Evolutionary conservation across 805 yeast species (phyloP), one percentile per base, ranked within the genome.

Genomic region (Ogataea methylovora): DNA sequence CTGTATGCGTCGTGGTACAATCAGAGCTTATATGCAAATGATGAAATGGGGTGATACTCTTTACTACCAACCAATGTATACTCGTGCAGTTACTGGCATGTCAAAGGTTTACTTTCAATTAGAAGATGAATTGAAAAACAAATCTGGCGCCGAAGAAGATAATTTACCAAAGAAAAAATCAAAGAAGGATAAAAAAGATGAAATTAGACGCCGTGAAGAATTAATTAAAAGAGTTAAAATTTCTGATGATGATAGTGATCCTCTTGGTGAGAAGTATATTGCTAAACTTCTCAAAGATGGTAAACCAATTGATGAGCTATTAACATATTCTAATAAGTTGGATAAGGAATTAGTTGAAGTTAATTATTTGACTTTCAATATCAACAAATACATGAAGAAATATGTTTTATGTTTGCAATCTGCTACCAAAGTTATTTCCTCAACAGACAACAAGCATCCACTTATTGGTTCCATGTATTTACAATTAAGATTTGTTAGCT

Each of bases 1-100:
- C 56, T 83, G 94, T 53, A 74, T 84, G 69, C 75, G 96, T 59
- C 77, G 82, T 46, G 97, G 97, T 16, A 85, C 97, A 6, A 79
- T 90, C 18, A 72, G 94, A 43, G 79, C 90, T 8, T 92, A 90
- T 52, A 46, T 84, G 20, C 79, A 77, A 14, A 74, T 84, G 73
- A 45, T 88, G 33, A 57, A 65, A 32, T 92, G 97, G 97, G 95
- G 79, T 37, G 94, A 88, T 54, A 54, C 61, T 15, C 55, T 92
- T 30, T 87, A 68, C 52, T 53, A 74, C 8, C 75, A 82, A 23
- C 86, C 94, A 4, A 70, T 82, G 34, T 85, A 74, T 50, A 64
- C 72, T n/a, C 71, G 92, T 35, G 84, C 84, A 1, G 65, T 80
- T 39, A 57, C 61, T 29, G 94, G 92, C 1, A 71, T 86, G 24